phyloP scores from a whole-genome alignment of 805 yeast genomes.

The Schwanniomyces sp. region DNA sequence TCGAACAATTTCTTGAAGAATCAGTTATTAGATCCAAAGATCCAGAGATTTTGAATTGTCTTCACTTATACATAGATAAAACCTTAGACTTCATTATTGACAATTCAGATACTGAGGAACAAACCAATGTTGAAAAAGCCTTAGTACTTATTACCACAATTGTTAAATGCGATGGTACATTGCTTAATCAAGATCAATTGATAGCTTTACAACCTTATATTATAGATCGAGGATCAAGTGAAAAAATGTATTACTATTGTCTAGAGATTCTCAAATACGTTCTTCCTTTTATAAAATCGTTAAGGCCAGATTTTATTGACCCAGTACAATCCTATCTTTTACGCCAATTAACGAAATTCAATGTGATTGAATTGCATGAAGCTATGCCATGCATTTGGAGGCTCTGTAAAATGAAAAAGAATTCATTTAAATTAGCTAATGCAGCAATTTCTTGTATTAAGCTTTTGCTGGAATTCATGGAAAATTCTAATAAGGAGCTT shows the following conservation, averaged over 20 bases:
- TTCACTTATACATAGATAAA: slow-evolving; percentile 30
- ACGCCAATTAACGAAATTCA: slow-evolving; percentile 58
- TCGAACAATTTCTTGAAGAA: slow-evolving; percentile 49
- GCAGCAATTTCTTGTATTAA: slow-evolving; percentile 65
- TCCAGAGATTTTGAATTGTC: slow-evolving; percentile 12
- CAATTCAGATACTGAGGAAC: slow-evolving; percentile 22
- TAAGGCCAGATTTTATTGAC: slow-evolving; percentile 51
- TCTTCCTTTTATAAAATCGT: slow-evolving; percentile 41
- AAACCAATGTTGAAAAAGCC: slow-evolving; percentile 27
- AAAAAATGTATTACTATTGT: slow-evolving; percentile 45
- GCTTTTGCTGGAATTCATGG: slow-evolving; percentile 48
- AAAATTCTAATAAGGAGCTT: slow-evolving; percentile 13
- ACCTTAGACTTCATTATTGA: slow-evolving; percentile 38
- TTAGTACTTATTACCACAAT: slow-evolving; percentile 57
- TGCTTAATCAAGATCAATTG: slow-evolving; percentile 68
- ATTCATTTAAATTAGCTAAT: slow-evolving; percentile 50
- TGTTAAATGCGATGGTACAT: slow-evolving; percentile 49
- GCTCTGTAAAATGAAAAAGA: slow-evolving; percentile 47
- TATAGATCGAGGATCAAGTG: slow-evolving; percentile 40
- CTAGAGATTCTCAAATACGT: slow-evolving; percentile 55
- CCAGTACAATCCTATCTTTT: slow-evolving; percentile 55
- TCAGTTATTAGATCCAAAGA: slow-evolving; percentile 35
- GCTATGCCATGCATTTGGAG: slow-evolving; percentile 73
- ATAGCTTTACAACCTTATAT: slow-evolving; percentile 64
- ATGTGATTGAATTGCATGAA: slow-evolving; percentile 60